Base-by-base conservation (phyloP, 176 grass and related monocot genomes). In the Eleusine indica region DNA sequence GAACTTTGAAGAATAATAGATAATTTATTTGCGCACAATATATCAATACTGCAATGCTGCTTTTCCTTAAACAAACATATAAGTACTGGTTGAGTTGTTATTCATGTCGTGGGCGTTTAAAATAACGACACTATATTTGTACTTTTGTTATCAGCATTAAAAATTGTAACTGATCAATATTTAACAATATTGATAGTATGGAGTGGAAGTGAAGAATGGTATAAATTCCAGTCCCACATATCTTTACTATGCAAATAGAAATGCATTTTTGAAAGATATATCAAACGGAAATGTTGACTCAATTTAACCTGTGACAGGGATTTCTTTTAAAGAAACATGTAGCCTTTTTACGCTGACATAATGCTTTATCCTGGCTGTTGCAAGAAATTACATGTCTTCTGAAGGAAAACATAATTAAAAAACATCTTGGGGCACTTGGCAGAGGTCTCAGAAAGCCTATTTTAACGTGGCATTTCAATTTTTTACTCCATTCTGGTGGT, bases 41-140 rank as follows among this genome's bases (percentile, higher is more conserved):
- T 56, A 70, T 30, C 16, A 12, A 56, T 56, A 56, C 7, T 17
- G 16, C 38, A 57, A 10, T 60, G 19, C 14, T 70, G 21, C 35
- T 43, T 44, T 70, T 70, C n/a, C 52, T 56, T 57, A 42, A 75
- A 75, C 13, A 75, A 74, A 25, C 13, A 40, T 22, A 22, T 4
- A 5, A n/a, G 54, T 41, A 43, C 30, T 49, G 49, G 29, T 61
- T 80, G 40, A 84, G 72, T 84, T 71, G 77, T 19, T 85, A 52
- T 7, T 30, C 43, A 17, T 73, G 46, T 43, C 41, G 5, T 51
- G 12, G 46, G 29, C 39, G 44, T 56, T 11, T 64, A 82, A 71
- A 61, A 5, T 64, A 71, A 7, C 37, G 37, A 3, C 19, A 25
- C 25, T 25, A 0, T 75, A 74, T 61, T 62, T 28, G 58, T 62